Evolutionary conservation across 805 yeast genomes (phyloP).

Genomic region (Candida oleophila): DNA sequence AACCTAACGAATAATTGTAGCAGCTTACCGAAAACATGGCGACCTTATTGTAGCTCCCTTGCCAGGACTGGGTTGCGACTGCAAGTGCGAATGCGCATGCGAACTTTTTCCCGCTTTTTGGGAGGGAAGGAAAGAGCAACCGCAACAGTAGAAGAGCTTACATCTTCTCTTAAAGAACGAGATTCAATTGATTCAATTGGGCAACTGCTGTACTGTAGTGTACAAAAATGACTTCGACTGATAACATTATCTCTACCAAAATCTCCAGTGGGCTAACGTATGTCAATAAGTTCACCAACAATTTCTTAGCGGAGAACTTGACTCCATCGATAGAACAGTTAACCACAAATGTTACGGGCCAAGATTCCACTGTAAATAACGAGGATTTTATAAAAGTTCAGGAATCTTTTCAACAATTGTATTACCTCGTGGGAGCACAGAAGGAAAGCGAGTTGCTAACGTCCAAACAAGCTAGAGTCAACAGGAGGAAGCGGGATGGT

Average conservation of each 20-base stretch:
- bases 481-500: background rate
- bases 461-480: too few relatives aligned
- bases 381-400: constrained; percentile 12
- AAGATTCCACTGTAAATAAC: background rate
- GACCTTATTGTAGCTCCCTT: too few relatives aligned
- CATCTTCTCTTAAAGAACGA: too few relatives aligned
- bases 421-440: constrained; percentile 17
- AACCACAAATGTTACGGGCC: background rate
- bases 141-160: too few relatives aligned
- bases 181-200: too few relatives aligned
- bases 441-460: background rate
- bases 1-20: background rate
- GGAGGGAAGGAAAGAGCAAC: too few relatives aligned
- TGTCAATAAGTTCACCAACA: constrained; percentile 21
- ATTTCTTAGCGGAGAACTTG: constrained; percentile 20
- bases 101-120: too few relatives aligned
- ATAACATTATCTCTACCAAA: constrained; percentile 30
- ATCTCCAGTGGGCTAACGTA: constrained; percentile 19
- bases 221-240: too few relatives aligned
- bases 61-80: too few relatives aligned
- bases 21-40: too few relatives aligned
- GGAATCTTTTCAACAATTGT: constrained; percentile 22
- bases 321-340: constrained; percentile 6
- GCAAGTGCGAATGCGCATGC: too few relatives aligned
- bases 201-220: too few relatives aligned